phyloP scores from a whole-genome alignment of 768 basidiomycete genomes.

The Pisolithus sp. region DNA sequence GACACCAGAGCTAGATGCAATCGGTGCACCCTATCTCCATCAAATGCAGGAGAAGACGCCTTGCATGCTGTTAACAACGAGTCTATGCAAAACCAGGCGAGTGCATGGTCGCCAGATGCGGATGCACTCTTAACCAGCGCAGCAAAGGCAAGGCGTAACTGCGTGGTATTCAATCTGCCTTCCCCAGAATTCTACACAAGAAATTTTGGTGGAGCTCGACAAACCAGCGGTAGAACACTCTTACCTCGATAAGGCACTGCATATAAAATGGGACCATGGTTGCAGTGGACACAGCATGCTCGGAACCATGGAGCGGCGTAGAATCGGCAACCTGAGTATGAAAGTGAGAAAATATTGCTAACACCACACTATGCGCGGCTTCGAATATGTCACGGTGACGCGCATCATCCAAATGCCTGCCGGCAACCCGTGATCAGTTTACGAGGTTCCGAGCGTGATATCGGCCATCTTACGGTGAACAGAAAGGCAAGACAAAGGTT shows the following conservation, averaged over 20 bases:
- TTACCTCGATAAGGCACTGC: slow-evolving; percentile 62
- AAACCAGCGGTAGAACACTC: not conserved
- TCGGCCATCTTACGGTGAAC: slow-evolving; percentile 51
- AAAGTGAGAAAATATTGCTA: slow-evolving; percentile 64
- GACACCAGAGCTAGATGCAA: slow-evolving; percentile 63
- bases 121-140: slow-evolving; percentile 59
- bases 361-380: slow-evolving; percentile 77
- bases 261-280: slow-evolving; percentile 72
- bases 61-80: slow-evolving; percentile 45
- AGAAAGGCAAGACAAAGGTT: slow-evolving; percentile 51
- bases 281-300: slow-evolving; percentile 36
- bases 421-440: not conserved
- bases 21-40: slow-evolving; percentile 37
- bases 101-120: slow-evolving; percentile 34
- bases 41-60: slow-evolving; percentile 6
- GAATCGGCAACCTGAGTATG: slow-evolving; percentile 23
- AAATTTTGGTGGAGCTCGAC: not conserved
- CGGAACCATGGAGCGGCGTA: slow-evolving; percentile 5
- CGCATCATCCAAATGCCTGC: slow-evolving; percentile 55
- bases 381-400: slow-evolving; percentile 73
- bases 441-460: not conserved
- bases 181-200: slow-evolving; percentile 53
- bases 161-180: slow-evolving; percentile 52
- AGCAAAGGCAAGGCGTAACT: slow-evolving; percentile 71
- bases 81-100: slow-evolving; percentile 69